These are phyloP conservation scores for Barnettozyma californica DNA, from an alignment of 805 yeast species.

Conservation along the genomic window DNA sequence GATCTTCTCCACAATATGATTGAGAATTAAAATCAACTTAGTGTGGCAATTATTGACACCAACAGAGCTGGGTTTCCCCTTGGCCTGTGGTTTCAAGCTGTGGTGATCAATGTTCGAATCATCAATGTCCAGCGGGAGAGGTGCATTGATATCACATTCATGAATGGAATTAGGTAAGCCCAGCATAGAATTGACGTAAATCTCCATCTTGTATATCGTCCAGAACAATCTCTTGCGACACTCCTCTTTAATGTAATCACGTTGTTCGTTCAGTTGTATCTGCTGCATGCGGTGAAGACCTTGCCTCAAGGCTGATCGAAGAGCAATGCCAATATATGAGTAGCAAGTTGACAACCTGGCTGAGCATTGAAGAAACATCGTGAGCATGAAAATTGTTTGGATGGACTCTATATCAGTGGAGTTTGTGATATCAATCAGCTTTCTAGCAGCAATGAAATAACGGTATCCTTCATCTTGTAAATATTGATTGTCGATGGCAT, in stretches of 20 bases:
- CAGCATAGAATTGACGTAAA: constrained; percentile 82
- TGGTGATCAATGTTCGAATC: constrained; percentile 60
- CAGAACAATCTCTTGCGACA: constrained; percentile 82
- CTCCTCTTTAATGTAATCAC: constrained; percentile 71
- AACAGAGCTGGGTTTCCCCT: constrained; percentile 29
- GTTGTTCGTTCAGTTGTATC: constrained; percentile 21
- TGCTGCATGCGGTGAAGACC: constrained; percentile 68
- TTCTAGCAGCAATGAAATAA: constrained; percentile 82
- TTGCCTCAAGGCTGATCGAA: constrained; percentile 78
- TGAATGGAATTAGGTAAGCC: constrained; percentile 76
- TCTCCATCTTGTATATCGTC: constrained; percentile 87
- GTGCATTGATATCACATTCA: constrained; percentile 84
- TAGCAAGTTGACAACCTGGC: constrained; percentile 88
- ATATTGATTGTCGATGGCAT: constrained; percentile 29
- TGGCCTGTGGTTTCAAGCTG: constrained; percentile 28
- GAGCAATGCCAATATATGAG: constrained; percentile 84
- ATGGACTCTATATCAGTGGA: constrained; percentile 78
- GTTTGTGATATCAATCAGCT: constrained; percentile 79
- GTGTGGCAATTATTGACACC: constrained; percentile 83
- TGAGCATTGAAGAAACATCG: constrained; percentile 81
- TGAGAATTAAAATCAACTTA: constrained; percentile 59
- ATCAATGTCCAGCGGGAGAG: constrained; percentile 75
- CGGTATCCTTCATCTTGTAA: constrained; percentile 64
- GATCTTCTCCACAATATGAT: constrained; percentile 62
- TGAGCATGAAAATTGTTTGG: constrained; percentile 83